A percentile compares a stretch with the other conserved stretches of the same genome.
These are phyloP conservation scores for Fusarium algeriense DNA, from an alignment of 2,329 filamentous ascomycete genomes.

Conservation along the genomic window DNA sequence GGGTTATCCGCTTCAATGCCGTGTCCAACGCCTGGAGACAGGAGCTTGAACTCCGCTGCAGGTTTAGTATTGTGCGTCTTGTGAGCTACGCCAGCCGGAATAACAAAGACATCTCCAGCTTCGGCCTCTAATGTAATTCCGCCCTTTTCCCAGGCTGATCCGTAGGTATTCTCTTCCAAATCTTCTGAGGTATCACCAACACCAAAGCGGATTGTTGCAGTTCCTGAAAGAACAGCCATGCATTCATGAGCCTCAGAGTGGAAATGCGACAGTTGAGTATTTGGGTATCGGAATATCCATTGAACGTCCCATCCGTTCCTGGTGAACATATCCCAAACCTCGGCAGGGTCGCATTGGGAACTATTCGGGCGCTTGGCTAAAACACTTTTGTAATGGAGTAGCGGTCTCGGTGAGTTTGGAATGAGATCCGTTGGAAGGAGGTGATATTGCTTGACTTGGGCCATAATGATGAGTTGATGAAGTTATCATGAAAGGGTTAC, in stretches of 20 bases:
- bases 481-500: neutral
- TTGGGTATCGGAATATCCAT: conserved; percentile 70
- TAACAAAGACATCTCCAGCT: conserved; percentile 68
- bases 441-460: conserved; percentile 52
- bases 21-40: conserved; percentile 59
- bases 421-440: conserved; percentile 60
- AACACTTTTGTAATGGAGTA: conserved; percentile 63
- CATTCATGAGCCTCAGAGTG: conserved; percentile 68
- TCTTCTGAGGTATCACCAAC: conserved; percentile 61
- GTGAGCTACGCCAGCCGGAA: conserved; percentile 68
- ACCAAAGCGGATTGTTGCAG: conserved; percentile 66
- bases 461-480: conserved; percentile 8
- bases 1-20: conserved; percentile 53
- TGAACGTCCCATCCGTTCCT: conserved; percentile 65
- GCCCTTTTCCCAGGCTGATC: conserved; percentile 57
- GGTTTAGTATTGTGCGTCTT: conserved; percentile 63
- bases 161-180: conserved; percentile 55
- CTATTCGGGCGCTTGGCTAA: neutral
- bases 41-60: conserved; percentile 46
- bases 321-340: conserved; percentile 55
- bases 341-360: conserved; percentile 51
- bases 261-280: conserved; percentile 67
- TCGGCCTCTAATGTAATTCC: conserved; percentile 62
- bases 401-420: conserved; percentile 64
- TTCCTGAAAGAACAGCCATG: conserved; percentile 67